Conservation (phyloP, 129 eudicot genomes). For the Flaveria bidentis region DNA sequence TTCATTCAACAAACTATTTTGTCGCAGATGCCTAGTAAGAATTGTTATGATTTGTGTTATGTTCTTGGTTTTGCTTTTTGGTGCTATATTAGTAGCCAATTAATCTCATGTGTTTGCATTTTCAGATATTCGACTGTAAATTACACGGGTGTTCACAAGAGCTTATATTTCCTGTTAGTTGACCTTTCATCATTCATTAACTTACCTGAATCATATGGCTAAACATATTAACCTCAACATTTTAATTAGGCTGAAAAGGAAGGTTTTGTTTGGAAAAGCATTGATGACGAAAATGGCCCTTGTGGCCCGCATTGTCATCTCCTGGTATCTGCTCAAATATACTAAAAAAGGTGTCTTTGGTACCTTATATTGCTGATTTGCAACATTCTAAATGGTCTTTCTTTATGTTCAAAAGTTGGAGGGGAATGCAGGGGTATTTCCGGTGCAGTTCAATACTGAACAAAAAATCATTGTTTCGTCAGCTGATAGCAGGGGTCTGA, state of each 20-base stretch:
- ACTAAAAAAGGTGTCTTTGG: slow-evolving; percentile 5
- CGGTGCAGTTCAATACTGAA: slow-evolving; percentile 17
- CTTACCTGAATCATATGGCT: slow-evolving; percentile 14
- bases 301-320: slow-evolving; percentile 76
- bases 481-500: slow-evolving; percentile 35
- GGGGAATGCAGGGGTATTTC: slow-evolving; percentile 28
- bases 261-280: slow-evolving; percentile 36
- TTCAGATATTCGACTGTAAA: slow-evolving; percentile 88
- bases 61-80: slow-evolving; percentile 23
- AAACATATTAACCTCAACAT: slow-evolving; percentile 13
- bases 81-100: slow-evolving; percentile 17
- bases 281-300: slow-evolving; percentile 53
- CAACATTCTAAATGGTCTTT: slow-evolving; percentile 19
- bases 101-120: slow-evolving; percentile 20
- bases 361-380: slow-evolving; percentile 3
- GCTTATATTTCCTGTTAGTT: slow-evolving; percentile 78
- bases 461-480: slow-evolving; percentile 36
- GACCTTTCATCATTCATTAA: neutral
- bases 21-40: slow-evolving; percentile 89
- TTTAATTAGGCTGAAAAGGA: slow-evolving; percentile 61
- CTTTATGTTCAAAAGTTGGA: slow-evolving; percentile 43
- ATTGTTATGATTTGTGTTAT: slow-evolving; percentile 7
- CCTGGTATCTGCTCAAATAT: slow-evolving; percentile 41
- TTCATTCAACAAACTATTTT: slow-evolving; percentile 78
- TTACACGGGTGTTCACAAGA: slow-evolving; percentile 95